Evolutionary conservation across 108 stramenopile genomes (phyloP).

Genomic region (Cyclotella sp.): DNA sequence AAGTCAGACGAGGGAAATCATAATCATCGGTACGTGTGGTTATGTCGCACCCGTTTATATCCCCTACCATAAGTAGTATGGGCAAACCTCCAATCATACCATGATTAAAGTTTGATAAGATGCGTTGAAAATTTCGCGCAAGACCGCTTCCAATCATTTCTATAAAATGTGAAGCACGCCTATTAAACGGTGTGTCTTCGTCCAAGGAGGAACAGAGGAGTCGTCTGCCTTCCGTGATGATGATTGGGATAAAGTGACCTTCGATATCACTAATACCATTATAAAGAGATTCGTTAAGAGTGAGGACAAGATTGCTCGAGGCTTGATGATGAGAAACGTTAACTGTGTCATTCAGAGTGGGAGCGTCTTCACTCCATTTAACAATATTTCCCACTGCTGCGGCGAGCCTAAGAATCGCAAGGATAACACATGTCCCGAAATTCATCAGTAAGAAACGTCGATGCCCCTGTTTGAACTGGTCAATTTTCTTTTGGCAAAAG

Average conservation of each 20-base stretch:
- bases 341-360: too few relatives aligned
- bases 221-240: background rate
- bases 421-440: too few relatives aligned
- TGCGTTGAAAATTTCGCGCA: background rate
- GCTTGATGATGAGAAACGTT: too few relatives aligned
- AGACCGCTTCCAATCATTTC: background rate
- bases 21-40: background rate
- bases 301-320: too few relatives aligned
- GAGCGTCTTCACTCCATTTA: too few relatives aligned
- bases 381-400: too few relatives aligned
- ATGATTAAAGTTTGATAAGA: background rate
- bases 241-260: background rate
- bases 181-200: background rate
- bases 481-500: too few relatives aligned
- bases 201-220: background rate
- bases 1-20: slow-evolving; percentile 7
- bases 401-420: too few relatives aligned
- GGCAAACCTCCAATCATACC: background rate
- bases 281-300: too few relatives aligned
- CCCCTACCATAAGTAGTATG: background rate
- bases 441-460: too few relatives aligned
- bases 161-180: background rate
- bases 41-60: slow-evolving; percentile 8
- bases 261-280: too few relatives aligned
- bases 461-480: too few relatives aligned